Base-by-base conservation (phyloP, 306 rosid genomes). In the Urtica urens region DNA sequence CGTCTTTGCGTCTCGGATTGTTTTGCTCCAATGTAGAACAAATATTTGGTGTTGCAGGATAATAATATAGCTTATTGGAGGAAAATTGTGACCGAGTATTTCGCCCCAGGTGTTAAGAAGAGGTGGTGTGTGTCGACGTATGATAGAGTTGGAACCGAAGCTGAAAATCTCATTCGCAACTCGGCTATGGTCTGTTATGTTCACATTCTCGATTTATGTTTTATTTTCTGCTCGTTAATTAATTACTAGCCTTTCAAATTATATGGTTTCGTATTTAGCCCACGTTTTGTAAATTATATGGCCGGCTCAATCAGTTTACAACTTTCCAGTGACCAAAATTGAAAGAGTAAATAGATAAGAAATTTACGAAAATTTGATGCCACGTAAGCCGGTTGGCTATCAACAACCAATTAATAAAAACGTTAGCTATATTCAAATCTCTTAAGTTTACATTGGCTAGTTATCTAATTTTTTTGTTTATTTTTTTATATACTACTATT, bases 1-100 rank as follows among this genome's bases (percentile, higher is more conserved):
- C n/a, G n/a, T n/a, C n/a, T n/a, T n/a, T n/a, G n/a, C n/a, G n/a
- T n/a, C n/a, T n/a, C n/a, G n/a, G n/a, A n/a, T n/a, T n/a, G n/a
- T n/a, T n/a, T n/a, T n/a, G n/a, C n/a, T n/a, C n/a, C n/a, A n/a
- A n/a, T n/a, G n/a, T n/a, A n/a, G n/a, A n/a, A n/a, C n/a, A n/a
- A 9, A 10, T 31, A 19, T 46, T n/a, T 8, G 26, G 50, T 28
- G 41, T 46, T 11, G 22, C 21, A 68, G 79, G 72, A 68, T 54
- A 68, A 73, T 64, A 49, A 35, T 20, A 43, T 73, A 41, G 58
- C 63, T 25, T 73, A 55, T 52, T 73, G 75, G 75, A 73, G 66
- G 66, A 38, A 34, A 34, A 55, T 73, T 49, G 68, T 73, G 26
- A 57, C 68, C 1, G 79, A 73, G 67, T 73, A 63, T 48, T 68